Evolutionary conservation across 2,329 filamentous ascomycete genomes (phyloP).

Genomic region (Clathrospora elynae): DNA sequence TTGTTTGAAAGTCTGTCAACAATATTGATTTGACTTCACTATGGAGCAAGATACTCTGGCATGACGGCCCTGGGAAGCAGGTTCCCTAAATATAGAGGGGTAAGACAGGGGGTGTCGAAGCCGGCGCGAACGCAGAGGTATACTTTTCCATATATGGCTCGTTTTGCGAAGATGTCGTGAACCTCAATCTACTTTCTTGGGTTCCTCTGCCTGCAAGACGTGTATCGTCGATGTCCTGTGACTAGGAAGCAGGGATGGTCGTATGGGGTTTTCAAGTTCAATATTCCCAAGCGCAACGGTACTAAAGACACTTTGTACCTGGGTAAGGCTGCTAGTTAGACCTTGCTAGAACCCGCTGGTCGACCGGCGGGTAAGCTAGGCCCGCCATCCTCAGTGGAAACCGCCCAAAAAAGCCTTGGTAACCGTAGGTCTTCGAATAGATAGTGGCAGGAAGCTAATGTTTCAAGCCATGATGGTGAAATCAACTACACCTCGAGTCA

Average conservation of each 20-base stretch:
- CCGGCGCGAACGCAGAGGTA: constrained; percentile 1
- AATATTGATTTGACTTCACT: no score
- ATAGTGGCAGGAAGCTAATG: neutral
- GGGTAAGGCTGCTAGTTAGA: neutral
- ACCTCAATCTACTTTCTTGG: neutral
- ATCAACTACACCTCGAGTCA: neutral
- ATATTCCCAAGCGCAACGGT: neutral
- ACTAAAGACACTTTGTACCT: neutral
- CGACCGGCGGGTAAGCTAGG: neutral
- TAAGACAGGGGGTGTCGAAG: neutral
- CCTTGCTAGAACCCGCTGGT: neutral
- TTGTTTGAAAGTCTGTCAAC: no score
- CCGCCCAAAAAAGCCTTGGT: no score
- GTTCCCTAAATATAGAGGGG: no score
- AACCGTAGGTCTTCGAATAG: no score
- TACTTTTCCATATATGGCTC: neutral
- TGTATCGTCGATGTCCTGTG: neutral
- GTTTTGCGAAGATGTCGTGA: neutral
- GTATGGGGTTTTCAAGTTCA: neutral
- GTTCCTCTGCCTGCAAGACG: no score
- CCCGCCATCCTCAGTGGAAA: constrained; percentile 3
- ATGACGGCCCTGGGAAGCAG: no score
- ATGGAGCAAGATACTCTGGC: no score
- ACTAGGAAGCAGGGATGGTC: neutral
- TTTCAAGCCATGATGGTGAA: constrained; percentile 4